Conservation (phyloP, 371 early-diverging fungal species). For the Mucor plumbeus region DNA sequence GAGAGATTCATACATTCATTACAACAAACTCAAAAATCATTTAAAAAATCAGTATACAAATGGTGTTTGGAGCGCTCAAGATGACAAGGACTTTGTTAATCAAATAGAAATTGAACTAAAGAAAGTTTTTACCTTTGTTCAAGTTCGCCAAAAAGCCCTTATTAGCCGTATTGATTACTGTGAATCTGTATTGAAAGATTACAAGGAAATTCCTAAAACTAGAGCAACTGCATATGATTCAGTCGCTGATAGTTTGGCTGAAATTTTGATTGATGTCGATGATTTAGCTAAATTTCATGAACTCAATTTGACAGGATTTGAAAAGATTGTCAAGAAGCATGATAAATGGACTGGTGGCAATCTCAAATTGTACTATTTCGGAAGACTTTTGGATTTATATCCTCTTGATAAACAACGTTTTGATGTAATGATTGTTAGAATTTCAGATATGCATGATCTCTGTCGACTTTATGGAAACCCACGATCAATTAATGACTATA, state of each 20-base stretch:
- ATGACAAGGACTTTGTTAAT: constrained; percentile 76
- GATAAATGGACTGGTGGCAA: constrained; percentile 70
- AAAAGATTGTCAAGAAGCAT: constrained; percentile 89
- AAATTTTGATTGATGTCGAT: constrained; percentile 68
- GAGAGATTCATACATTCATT: constrained; percentile 47
- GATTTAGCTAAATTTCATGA: constrained; percentile 87
- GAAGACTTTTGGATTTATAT: constrained; percentile 60
- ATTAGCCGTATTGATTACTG: constrained; percentile 74
- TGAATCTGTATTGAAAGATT: constrained; percentile 57
- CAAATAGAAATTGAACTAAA: constrained; percentile 77
- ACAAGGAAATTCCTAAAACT: neutral
- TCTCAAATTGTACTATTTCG: constrained; percentile 79
- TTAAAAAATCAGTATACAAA: constrained; percentile 30
- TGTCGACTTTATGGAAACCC: constrained; percentile 28
- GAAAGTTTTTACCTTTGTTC: constrained; percentile 83
- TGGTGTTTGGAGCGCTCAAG: constrained; percentile 55
- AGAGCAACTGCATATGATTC: constrained; percentile 16
- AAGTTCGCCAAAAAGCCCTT: constrained; percentile 74
- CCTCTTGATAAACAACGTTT: constrained; percentile 39
- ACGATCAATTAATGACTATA: constrained; percentile 15
- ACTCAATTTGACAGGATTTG: constrained; percentile 87
- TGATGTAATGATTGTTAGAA: constrained; percentile 30
- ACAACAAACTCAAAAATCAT: constrained; percentile 40
- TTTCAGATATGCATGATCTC: constrained; percentile 31
- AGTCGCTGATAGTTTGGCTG: constrained; percentile 33